Evolutionary conservation across 1,284 basidiomycete species (phyloP).

Genomic region (Mixia osmundae): DNA sequence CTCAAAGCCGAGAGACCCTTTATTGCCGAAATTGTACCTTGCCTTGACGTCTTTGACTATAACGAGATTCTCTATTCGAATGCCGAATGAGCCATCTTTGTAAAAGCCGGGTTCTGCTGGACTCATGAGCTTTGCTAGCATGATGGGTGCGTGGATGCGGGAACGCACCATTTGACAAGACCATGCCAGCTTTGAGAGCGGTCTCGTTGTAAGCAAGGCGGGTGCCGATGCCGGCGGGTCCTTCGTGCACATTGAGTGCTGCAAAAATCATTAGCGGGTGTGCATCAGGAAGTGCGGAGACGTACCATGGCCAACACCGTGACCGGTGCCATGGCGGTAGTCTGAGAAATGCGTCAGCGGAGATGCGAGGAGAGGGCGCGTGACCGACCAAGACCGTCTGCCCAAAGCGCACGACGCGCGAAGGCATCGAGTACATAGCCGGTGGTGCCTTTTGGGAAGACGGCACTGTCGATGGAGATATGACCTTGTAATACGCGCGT

Average conservation of each 20-base stretch:
- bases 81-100: constrained; percentile 71
- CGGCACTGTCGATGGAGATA: constrained; percentile 55
- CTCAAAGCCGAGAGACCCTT: constrained; percentile 62
- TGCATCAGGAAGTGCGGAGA: not conserved
- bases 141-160: not conserved
- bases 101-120: constrained; percentile 64
- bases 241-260: constrained; percentile 82
- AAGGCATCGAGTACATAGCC: constrained; percentile 51
- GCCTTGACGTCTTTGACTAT: constrained; percentile 44
- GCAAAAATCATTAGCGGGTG: no score
- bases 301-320: constrained; percentile 39
- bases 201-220: constrained; percentile 38
- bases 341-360: constrained; percentile 17
- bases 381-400: constrained; percentile 54
- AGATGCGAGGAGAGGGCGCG: not conserved
- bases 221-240: constrained; percentile 66
- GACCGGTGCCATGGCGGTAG: constrained; percentile 20
- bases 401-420: constrained; percentile 65
- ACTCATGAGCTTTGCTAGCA: not conserved
- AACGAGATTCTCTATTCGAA: constrained; percentile 76
- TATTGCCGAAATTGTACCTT: constrained; percentile 59
- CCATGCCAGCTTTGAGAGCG: constrained; percentile 58
- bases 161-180: constrained; percentile 61
- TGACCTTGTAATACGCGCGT: constrained; percentile 90
- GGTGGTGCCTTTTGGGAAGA: constrained; percentile 74